These are phyloP conservation scores for Rhizopus delemar DNA, from an alignment of 371 early-diverging fungal species.

Conservation along the genomic window DNA sequence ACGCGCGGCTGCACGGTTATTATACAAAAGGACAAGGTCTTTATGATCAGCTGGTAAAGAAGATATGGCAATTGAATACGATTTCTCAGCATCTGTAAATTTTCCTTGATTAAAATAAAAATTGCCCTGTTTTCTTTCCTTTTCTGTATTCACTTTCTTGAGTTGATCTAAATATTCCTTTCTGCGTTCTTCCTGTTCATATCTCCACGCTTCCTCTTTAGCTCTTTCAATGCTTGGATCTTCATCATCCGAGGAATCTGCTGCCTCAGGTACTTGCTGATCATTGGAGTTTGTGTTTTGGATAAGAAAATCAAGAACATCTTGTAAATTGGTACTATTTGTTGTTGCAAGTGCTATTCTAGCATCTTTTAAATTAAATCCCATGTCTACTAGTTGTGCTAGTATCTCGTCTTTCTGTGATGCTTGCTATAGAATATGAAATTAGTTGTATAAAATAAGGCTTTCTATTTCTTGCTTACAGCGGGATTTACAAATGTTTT, in stretches of 20 bases:
- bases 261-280: constrained; percentile 4
- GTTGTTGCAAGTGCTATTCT: constrained; percentile 65
- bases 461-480: background rate
- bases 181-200: constrained; percentile 20
- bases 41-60: constrained; percentile 62
- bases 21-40: constrained; percentile 65
- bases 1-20: constrained; percentile 88
- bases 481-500: background rate
- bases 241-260: background rate
- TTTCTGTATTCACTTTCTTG: constrained; percentile 26
- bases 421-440: background rate
- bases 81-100: constrained; percentile 76
- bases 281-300: constrained; percentile 49
- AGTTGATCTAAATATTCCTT: constrained; percentile 18
- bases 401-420: constrained; percentile 29
- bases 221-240: constrained; percentile 51
- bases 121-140: constrained; percentile 72
- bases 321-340: constrained; percentile 57
- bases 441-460: too few species aligned
- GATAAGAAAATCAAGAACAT: constrained; percentile 65
- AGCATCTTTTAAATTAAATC: constrained; percentile 68
- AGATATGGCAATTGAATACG: constrained; percentile 73
- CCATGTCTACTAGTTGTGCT: constrained; percentile 77
- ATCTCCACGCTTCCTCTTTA: constrained; percentile 61
- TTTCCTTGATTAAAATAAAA: constrained; percentile 86